phyloP scores from a whole-genome alignment of 139 green algal genomes.

The Chlamydomonas applanata region DNA sequence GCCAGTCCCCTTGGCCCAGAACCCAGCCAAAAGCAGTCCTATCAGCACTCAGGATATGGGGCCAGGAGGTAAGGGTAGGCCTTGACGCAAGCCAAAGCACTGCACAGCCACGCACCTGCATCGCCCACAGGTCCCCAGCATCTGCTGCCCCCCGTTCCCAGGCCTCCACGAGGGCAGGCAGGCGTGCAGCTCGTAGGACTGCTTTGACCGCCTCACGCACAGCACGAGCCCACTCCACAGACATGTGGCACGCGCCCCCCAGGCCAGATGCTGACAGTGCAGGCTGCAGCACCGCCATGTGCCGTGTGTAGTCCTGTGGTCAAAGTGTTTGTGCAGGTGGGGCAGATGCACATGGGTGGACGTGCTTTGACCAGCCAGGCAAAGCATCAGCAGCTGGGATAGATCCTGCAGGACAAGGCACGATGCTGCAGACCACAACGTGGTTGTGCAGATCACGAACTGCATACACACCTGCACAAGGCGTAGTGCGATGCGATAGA shows the following conservation, averaged over 20 bases:
- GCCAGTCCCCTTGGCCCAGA: too few species aligned
- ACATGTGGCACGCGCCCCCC: slow-evolving; percentile 12
- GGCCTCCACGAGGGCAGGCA: not conserved
- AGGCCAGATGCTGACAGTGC: not conserved
- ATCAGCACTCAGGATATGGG: too few species aligned
- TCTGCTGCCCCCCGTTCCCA: not conserved
- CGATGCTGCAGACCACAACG: too few species aligned
- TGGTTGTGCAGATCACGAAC: not conserved
- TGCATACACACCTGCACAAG: slow-evolving; percentile 5
- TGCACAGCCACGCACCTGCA: not conserved
- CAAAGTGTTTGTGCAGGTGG: not conserved
- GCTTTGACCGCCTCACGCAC: slow-evolving; percentile 3
- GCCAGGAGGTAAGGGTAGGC: too few species aligned
- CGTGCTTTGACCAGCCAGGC: not conserved
- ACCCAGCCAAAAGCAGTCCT: too few species aligned
- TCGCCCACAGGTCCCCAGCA: not conserved
- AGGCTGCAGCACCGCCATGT: not conserved
- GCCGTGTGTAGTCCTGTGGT: not conserved
- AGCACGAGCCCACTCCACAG: slow-evolving; percentile 1
- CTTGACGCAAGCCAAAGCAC: too few species aligned
- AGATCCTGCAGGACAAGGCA: not conserved
- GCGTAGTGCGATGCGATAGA: not conserved
- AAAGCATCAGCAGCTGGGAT: not conserved
- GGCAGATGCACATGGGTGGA: not conserved
- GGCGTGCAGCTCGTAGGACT: not conserved